Evolutionary conservation across 192 early-diverging fungal species (phyloP).

Genomic region (Kickxella alabastrina): DNA sequence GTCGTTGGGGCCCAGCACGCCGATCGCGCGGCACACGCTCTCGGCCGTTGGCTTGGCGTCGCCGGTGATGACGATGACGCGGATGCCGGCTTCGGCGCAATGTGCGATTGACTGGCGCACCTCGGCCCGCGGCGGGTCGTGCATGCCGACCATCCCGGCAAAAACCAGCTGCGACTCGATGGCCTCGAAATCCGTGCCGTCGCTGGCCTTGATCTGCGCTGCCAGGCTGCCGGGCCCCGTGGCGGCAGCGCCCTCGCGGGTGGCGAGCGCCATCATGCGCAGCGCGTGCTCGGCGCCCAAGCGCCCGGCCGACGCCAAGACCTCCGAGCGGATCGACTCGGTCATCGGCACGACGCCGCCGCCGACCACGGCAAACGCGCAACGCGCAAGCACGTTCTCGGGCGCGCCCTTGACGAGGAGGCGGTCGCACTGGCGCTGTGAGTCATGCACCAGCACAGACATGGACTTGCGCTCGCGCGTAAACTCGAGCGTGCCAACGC

Average conservation of each 20-base stretch:
- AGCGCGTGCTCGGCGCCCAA: slow-evolving; percentile 77
- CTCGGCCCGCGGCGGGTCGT: slow-evolving; percentile 95
- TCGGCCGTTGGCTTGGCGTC: slow-evolving; percentile 98
- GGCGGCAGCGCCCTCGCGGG: slow-evolving; percentile 73
- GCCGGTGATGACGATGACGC: slow-evolving; percentile 98
- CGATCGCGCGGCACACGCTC: slow-evolving; percentile 92
- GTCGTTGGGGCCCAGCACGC: slow-evolving; percentile 73
- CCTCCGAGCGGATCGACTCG: slow-evolving; percentile 52
- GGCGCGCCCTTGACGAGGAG: slow-evolving; percentile 96
- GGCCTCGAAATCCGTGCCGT: slow-evolving; percentile 50
- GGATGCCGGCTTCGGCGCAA: slow-evolving; percentile 92
- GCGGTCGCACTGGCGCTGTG: background rate
- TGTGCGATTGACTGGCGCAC: slow-evolving; percentile 76
- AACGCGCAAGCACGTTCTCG: slow-evolving; percentile 87
- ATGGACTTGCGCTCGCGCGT: slow-evolving; percentile 98
- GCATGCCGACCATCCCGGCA: slow-evolving; percentile 93
- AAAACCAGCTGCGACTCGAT: slow-evolving; percentile 89
- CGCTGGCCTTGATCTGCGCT: slow-evolving; percentile 51
- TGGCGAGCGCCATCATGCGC: slow-evolving; percentile 88
- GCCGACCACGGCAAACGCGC: slow-evolving; percentile 51
- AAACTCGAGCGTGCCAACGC: slow-evolving; percentile 81
- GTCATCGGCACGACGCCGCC: slow-evolving; percentile 60
- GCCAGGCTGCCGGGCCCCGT: slow-evolving; percentile 38
- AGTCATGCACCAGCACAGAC: slow-evolving; percentile 73
- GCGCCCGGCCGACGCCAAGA: slow-evolving; percentile 63